phyloP scores from a whole-genome alignment of 2,329 filamentous ascomycete genomes.

The Sclerotinia glacialis region DNA sequence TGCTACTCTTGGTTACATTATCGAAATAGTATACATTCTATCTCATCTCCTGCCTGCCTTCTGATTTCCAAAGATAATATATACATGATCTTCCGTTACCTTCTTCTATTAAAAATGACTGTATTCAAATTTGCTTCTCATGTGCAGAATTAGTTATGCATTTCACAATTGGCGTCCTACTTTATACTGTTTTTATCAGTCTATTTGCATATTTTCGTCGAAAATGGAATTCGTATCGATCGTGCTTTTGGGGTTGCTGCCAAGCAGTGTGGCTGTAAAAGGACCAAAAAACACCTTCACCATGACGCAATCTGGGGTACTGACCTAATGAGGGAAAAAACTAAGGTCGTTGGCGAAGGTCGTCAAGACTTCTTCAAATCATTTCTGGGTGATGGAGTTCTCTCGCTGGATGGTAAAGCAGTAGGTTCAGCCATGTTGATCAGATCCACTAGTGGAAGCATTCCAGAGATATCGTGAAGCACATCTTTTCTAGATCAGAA shows the following conservation, averaged over 20 bases:
- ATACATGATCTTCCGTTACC: background rate
- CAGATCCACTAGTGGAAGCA: background rate
- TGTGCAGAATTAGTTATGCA: background rate
- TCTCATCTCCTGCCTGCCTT: background rate
- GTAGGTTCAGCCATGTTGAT: background rate
- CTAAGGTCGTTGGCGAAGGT: constrained; percentile 4
- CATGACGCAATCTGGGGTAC: background rate
- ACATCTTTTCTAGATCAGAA: constrained; percentile 3
- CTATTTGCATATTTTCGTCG: background rate
- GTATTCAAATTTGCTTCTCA: background rate
- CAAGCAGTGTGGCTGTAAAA: constrained; percentile 1
- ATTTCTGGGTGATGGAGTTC: constrained; percentile 11
- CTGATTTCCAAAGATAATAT: background rate
- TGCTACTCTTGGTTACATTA: background rate
- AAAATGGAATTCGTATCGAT: background rate
- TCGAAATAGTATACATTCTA: background rate
- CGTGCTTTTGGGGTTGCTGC: too few species aligned
- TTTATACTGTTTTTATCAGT: background rate
- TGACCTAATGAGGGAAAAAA: background rate
- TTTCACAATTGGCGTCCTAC: background rate
- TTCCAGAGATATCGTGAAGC: constrained; percentile 17
- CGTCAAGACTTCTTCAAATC: constrained; percentile 5
- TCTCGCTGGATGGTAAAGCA: background rate
- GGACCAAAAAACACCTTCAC: background rate
- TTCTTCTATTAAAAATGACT: background rate